Conservation (phyloP, 495 filamentous ascomycete genomes). For the Staphylotrichum tortipilum region DNA sequence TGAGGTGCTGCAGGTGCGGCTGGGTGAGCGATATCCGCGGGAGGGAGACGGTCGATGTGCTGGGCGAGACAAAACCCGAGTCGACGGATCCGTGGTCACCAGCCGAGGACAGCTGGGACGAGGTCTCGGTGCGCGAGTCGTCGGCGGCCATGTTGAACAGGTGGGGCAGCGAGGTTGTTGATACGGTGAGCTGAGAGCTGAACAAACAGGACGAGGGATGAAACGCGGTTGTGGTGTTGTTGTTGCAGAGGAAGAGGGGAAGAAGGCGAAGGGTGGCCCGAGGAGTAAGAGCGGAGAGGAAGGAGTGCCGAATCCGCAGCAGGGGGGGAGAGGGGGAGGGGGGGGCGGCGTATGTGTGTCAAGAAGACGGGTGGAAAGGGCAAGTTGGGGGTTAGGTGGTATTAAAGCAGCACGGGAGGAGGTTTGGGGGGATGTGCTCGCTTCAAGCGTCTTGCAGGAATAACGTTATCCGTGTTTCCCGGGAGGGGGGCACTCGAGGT, state of each 20-base stretch:
- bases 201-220: not conserved
- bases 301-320: conserved; percentile 1
- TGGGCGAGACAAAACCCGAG: conserved; percentile 81
- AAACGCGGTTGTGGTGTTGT: not conserved
- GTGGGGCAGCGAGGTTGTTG: no score
- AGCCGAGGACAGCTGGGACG: conserved; percentile 28
- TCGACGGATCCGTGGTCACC: conserved; percentile 46
- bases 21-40: conserved; percentile 68
- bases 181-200: not conserved
- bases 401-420: conserved; percentile 15
- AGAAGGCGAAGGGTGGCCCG: not conserved
- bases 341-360: no score
- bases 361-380: not conserved
- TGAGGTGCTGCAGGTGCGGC: conserved; percentile 81
- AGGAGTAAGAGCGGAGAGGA: not conserved
- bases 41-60: conserved; percentile 42
- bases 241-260: not conserved
- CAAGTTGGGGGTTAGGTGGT: conserved; percentile 12
- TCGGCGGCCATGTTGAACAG: conserved; percentile 24
- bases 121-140: conserved; percentile 15
- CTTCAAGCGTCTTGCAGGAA: conserved; percentile 11
- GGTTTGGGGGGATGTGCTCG: conserved; percentile 10
- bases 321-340: no score
- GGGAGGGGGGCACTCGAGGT: not conserved
- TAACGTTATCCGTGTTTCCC: conserved; percentile 8